Base-by-base conservation (phyloP, 2,329 filamentous ascomycete species). In the Zymoseptoria pseudotritici region DNA sequence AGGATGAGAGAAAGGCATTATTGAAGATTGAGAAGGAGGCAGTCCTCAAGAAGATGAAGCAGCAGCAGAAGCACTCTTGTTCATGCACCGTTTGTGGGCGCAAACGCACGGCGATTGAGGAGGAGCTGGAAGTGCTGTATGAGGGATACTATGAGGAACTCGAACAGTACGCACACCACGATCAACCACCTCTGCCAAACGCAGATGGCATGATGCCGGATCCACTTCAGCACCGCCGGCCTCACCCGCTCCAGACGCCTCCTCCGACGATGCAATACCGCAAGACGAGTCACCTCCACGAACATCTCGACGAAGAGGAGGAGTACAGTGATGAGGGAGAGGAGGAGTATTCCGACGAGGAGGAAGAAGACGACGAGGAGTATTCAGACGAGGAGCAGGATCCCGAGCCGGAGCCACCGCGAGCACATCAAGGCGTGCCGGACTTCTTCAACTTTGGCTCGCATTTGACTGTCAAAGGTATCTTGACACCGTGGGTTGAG, bases 21-120 rank as follows among this genome's bases (percentile, higher is more conserved):
- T 91, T 99, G 71, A 97, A 97, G 76, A 93, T 99, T 29, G 94
- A 99, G 77, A 99, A 99, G 78, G 93, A 99, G 76, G 93, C 94
- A 7, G 94, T 99, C 0, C 79, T 99, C 59, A 91, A 90, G 72
- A 99, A 99, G 80, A 99, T 99, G 94, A 99, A 99, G 81, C 94
- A 99, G 76, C 94, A 99, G 76, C 94, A 99, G 75, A 97, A 97
- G 76, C 92, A 97, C 74, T 97, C 93, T 2, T 99, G 94, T 80
- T 97, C 92, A 74, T 99, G 94, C 76, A 95, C 91, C 4, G 93
- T 99, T 50, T 99, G 94, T 75, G 94, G 94, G 57, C 85, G 94
- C 66, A 99, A 99, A 79, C 86, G 94, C 57, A 96, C 89, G 11
- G 94, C 94, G 49, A 99, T 99, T 67, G 94, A 99, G 76, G 94